Base-by-base conservation (phyloP, 2,329 filamentous ascomycete species). In the Monosporascus sp. region DNA sequence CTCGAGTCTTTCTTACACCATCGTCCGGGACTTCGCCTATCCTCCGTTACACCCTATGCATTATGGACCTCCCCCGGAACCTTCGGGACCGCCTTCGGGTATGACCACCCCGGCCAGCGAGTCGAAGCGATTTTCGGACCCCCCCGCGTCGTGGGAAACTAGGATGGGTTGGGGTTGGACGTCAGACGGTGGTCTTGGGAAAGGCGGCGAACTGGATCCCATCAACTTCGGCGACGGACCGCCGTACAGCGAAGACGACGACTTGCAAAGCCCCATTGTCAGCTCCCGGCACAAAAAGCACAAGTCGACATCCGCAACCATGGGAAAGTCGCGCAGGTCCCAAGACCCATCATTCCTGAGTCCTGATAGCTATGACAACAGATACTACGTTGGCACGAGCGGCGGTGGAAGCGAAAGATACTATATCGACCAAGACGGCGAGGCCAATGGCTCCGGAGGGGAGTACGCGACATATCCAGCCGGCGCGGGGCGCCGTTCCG, bases 21-120 rank as follows among this genome's bases (percentile, higher is more conserved):
- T 90, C 45, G 92, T 99, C 60, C 88, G 94, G 65, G 94, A 99
- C 77, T 99, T 97, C 74, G 94, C 94, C 61, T 99, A 97, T 69
- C 85, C 90, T 35, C 69, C 82, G 26, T 79, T 81, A 52, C 89
- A 97, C 70, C 91, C 90, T 44, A 79, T 97, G 71, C 94, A 97
- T 75, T 96, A 96, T 77, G 94, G 94, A 1, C 89, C 93, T n/a
- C 86, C 90, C 17, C 87, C 87, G 38, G 87, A 91, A 62, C 78
- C 84, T 26, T 86, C 84, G 50, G 74, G 78, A 51, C 83, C 85
- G n/a, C 78, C 84, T 8, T 95, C 91, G 1, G 87, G 86, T 53
- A 79, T 88, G 61, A 92, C 88, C n/a, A 96, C 92, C 0, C 91
- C 93, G 9, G 85, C 82, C 17, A 94, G 89, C 70, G 90, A 94